These are phyloP conservation scores for Yamadazyma mexicana DNA, from an alignment of 1,139 yeast genomes.

Conservation along the genomic window DNA sequence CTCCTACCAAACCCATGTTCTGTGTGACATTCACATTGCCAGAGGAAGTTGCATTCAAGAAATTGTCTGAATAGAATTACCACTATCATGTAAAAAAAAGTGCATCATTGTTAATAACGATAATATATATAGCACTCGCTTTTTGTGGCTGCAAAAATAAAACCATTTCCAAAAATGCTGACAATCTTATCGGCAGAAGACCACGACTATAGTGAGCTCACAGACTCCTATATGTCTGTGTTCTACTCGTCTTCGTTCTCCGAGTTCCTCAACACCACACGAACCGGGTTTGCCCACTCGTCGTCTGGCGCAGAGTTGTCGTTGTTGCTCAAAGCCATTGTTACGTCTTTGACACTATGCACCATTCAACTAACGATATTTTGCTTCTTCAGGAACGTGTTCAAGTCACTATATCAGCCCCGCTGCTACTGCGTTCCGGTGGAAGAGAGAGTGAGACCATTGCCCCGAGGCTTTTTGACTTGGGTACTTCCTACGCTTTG, in stretches of 20 bases:
- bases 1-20: slow-evolving; percentile 96
- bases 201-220: slow-evolving; percentile 25
- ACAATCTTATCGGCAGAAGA: slow-evolving; percentile 18
- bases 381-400: slow-evolving; percentile 47
- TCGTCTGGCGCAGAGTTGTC: slow-evolving; percentile 41
- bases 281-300: slow-evolving; percentile 54
- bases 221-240: slow-evolving; percentile 27
- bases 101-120: no score
- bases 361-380: slow-evolving; percentile 53
- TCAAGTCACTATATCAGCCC: slow-evolving; percentile 58
- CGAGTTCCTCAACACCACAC: slow-evolving; percentile 53
- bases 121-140: neutral
- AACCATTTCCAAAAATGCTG: slow-evolving; percentile 18
- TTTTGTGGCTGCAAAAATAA: slow-evolving; percentile 5
- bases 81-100: no score
- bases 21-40: slow-evolving; percentile 84
- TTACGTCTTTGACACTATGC: slow-evolving; percentile 53
- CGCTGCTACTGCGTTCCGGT: slow-evolving; percentile 45
- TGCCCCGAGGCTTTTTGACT: slow-evolving; percentile 41
- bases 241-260: slow-evolving; percentile 28
- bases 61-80: slow-evolving; percentile 5
- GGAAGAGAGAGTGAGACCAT: slow-evolving; percentile 35
- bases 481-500: slow-evolving; percentile 50
- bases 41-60: slow-evolving; percentile 65
- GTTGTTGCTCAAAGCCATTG: slow-evolving; percentile 47